A percentile compares a stretch with the other conserved stretches of the same genome.
These are phyloP conservation scores for Hortiboletus campestris DNA, from an alignment of 768 basidiomycete genomes.

Conservation along the genomic window DNA sequence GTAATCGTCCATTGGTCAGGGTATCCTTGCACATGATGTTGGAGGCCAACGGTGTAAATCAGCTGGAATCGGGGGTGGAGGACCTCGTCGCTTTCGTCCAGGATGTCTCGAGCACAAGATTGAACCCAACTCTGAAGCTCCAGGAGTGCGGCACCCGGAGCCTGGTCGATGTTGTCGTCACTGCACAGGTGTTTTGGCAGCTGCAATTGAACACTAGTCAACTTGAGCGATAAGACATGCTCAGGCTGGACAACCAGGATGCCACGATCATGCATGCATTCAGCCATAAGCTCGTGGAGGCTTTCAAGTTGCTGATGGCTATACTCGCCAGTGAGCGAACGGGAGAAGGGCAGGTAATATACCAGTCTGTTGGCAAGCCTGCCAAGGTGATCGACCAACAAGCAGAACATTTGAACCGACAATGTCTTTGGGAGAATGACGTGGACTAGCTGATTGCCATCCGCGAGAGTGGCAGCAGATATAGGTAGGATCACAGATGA, in stretches of 20 bases:
- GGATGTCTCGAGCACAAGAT: conserved; percentile 10
- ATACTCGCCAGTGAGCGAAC: conserved; percentile 11
- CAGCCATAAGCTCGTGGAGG: background rate
- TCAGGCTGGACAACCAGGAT: conserved; percentile 48
- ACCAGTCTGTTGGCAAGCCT: conserved; percentile 43
- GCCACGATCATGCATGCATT: conserved; percentile 32
- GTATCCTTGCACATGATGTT: conserved; percentile 21
- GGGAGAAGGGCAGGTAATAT: conserved; percentile 47
- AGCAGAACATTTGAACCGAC: conserved; percentile 44
- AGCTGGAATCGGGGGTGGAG: conserved; percentile 20
- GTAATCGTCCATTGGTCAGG: conserved; percentile 30
- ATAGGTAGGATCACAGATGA: conserved; percentile 45
- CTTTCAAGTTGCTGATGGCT: background rate
- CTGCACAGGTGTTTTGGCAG: background rate
- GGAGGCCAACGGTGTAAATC: conserved; percentile 27
- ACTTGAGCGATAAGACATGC: conserved; percentile 46
- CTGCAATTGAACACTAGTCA: conserved; percentile 33
- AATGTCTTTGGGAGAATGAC: conserved; percentile 46
- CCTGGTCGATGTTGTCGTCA: background rate
- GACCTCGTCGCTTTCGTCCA: conserved; percentile 21
- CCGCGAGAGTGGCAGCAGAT: conserved; percentile 37
- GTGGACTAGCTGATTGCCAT: conserved; percentile 41
- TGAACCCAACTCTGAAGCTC: conserved; percentile 13
- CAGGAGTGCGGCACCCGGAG: conserved; percentile 5
- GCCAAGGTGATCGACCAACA: conserved; percentile 35